Conservation (phyloP, 2,329 filamentous ascomycete species). For the Aspergillus tanneri region DNA sequence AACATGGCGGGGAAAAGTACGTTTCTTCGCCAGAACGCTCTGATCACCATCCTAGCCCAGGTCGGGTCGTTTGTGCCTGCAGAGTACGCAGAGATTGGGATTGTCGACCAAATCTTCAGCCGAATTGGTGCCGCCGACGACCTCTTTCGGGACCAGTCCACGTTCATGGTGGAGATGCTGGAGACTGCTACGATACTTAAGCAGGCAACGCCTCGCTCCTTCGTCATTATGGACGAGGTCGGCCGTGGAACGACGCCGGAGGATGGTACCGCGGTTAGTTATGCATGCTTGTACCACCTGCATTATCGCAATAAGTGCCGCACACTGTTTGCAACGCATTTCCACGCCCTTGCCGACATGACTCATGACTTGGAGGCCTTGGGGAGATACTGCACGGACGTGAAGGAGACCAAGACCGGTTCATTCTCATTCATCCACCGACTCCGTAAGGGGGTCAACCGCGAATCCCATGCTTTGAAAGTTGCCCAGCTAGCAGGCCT, state of each 20-base stretch:
- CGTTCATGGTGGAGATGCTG: conserved; percentile 99
- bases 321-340: conserved; percentile 91
- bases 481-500: conserved; percentile 86
- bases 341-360: conserved; percentile 80
- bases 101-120: conserved; percentile 95
- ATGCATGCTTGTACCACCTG: conserved; percentile 81
- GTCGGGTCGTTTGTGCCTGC: conserved; percentile 91
- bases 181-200: conserved; percentile 90
- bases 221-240: conserved; percentile 98
- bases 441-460: conserved; percentile 77
- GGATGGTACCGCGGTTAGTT: conserved; percentile 87
- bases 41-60: conserved; percentile 91
- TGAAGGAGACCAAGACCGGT: conserved; percentile 69
- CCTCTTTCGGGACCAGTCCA: conserved; percentile 90
- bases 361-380: conserved; percentile 60
- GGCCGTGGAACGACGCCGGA: conserved; percentile 91
- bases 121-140: conserved; percentile 93
- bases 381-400: conserved; percentile 83
- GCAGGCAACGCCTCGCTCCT: conserved; percentile 76
- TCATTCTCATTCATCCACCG: conserved; percentile 83
- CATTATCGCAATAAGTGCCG: conserved; percentile 74
- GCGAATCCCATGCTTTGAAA: conserved; percentile 85
- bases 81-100: conserved; percentile 75
- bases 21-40: conserved; percentile 89
- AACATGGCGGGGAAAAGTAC: conserved; percentile 99